These are phyloP conservation scores for Phytopythium boreale DNA, from an alignment of 352 stramenopile species.

Conservation along the genomic window DNA sequence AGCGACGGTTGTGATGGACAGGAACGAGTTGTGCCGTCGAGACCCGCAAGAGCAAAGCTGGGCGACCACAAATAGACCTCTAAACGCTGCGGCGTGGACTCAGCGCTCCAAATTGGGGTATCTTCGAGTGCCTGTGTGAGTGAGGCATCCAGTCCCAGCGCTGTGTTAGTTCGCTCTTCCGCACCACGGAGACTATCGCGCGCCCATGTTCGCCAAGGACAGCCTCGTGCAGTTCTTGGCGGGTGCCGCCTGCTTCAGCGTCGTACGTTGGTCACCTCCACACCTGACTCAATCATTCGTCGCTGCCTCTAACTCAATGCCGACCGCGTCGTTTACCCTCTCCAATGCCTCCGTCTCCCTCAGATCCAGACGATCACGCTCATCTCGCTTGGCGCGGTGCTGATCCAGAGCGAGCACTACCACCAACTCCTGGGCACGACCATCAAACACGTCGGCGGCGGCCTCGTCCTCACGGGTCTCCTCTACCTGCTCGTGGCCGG, in stretches of 20 bases:
- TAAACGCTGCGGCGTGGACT: neutral
- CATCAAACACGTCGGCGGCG: conserved; percentile 54
- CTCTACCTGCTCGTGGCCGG: conserved; percentile 45
- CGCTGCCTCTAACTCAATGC: too few relatives aligned
- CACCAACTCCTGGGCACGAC: conserved; percentile 51
- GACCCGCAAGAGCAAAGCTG: neutral
- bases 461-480: conserved; percentile 63
- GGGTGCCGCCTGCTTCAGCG: conserved; percentile 54
- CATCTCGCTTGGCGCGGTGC: conserved; percentile 39
- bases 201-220: conserved; percentile 56
- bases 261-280: conserved; percentile 20
- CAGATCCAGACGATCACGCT: conserved; percentile 58
- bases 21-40: neutral
- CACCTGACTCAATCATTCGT: neutral
- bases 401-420: conserved; percentile 54
- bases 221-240: conserved; percentile 60
- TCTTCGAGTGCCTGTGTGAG: neutral
- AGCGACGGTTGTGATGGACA: neutral
- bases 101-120: neutral
- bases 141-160: neutral
- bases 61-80: conserved; percentile 6
- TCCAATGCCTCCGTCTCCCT: neutral
- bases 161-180: neutral
- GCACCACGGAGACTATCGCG: neutral
- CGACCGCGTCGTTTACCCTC: too few relatives aligned